Conservation (phyloP, 2,329 filamentous ascomycete species). For the Fonsecaea erecta region DNA sequence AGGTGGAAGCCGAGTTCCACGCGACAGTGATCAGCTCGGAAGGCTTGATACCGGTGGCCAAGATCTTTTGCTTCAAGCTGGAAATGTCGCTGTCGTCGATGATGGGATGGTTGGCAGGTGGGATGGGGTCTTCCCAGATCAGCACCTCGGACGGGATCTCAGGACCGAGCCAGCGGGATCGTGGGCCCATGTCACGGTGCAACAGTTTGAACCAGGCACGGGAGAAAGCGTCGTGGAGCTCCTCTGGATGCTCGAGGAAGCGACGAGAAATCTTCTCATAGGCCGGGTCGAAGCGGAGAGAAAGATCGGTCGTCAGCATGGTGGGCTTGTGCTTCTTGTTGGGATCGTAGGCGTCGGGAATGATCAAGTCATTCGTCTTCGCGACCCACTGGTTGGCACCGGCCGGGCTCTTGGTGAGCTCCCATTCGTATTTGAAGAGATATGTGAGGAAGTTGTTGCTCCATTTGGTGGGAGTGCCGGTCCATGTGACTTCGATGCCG, state of each 20-base stretch:
- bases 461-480: constrained; percentile 75
- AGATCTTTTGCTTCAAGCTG: constrained; percentile 70
- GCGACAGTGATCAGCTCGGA: constrained; percentile 68
- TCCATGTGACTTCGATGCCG: constrained; percentile 80
- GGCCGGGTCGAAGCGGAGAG: constrained; percentile 70
- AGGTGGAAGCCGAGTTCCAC: constrained; percentile 73
- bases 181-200: constrained; percentile 78
- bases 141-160: constrained; percentile 72
- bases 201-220: constrained; percentile 83
- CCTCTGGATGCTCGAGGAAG: constrained; percentile 70
- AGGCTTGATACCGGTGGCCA: constrained; percentile 64
- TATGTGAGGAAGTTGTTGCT: constrained; percentile 75
- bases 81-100: constrained; percentile 67
- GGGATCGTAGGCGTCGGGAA: constrained; percentile 72
- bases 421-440: constrained; percentile 79
- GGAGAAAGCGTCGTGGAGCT: constrained; percentile 71
- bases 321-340: constrained; percentile 74
- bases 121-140: constrained; percentile 77
- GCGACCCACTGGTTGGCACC: constrained; percentile 79
- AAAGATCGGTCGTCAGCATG: constrained; percentile 77
- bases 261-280: constrained; percentile 77
- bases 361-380: constrained; percentile 67
- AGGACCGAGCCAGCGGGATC: constrained; percentile 72
- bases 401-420: constrained; percentile 73
- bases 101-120: constrained; percentile 60